Evolutionary conservation across 2,329 filamentous ascomycete species (phyloP).

Genomic region (Tolypocladium tropicale): DNA sequence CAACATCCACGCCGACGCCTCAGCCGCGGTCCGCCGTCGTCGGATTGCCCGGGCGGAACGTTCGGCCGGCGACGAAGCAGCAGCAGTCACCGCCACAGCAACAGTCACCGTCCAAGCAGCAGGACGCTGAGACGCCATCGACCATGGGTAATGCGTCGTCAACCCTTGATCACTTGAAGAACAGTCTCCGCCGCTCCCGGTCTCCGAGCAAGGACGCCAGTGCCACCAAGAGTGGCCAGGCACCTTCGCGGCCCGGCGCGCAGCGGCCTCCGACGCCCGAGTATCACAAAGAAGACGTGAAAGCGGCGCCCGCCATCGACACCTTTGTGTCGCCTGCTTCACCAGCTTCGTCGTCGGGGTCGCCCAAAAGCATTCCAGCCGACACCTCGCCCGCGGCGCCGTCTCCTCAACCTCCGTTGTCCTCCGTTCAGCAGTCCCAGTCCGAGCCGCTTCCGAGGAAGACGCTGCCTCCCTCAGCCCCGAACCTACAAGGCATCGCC

Average conservation of each 20-base stretch:
- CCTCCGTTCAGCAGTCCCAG: slow-evolving; percentile 5
- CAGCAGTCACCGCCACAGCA: neutral
- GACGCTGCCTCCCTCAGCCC: slow-evolving; percentile 11
- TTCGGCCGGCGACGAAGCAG: slow-evolving; percentile 11
- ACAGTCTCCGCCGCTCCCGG: slow-evolving; percentile 6
- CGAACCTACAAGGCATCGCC: slow-evolving; percentile 12
- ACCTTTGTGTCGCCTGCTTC: slow-evolving; percentile 32
- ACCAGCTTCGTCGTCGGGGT: slow-evolving; percentile 33
- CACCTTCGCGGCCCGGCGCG: slow-evolving; percentile 7
- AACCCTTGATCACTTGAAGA: slow-evolving; percentile 19
- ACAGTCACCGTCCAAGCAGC: slow-evolving; percentile 1
- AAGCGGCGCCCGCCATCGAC: slow-evolving; percentile 21
- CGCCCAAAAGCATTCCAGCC: slow-evolving; percentile 12
- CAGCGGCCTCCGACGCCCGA: slow-evolving; percentile 38
- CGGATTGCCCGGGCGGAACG: slow-evolving; percentile 18
- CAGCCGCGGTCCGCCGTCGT: slow-evolving; percentile 8
- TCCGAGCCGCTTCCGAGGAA: slow-evolving; percentile 14
- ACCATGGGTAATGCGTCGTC: slow-evolving; percentile 23
- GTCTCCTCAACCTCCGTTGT: slow-evolving; percentile 7
- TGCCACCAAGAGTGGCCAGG: neutral
- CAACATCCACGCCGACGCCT: neutral
- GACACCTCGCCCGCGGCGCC: slow-evolving; percentile 6
- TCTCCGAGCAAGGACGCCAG: neutral
- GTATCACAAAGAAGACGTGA: slow-evolving; percentile 32
- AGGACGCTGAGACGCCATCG: slow-evolving; percentile 7